Evolutionary conservation across 805 yeast genomes (phyloP).

Genomic region (Lachancea dasiensis): DNA sequence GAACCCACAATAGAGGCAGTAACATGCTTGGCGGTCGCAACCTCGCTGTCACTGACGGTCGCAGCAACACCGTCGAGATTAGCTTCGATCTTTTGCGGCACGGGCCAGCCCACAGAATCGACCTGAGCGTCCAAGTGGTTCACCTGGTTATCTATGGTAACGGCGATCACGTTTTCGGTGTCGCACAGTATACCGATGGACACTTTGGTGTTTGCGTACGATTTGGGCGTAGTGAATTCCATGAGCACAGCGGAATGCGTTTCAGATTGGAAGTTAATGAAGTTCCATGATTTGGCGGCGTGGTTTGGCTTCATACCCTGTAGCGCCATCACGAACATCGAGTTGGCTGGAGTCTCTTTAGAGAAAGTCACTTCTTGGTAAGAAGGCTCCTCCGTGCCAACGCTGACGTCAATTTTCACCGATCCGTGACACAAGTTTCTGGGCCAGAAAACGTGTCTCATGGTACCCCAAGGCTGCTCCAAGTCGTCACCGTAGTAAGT

Average conservation of each 20-base stretch:
- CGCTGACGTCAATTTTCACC: constrained; percentile 38
- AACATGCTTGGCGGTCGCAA: constrained; percentile 31
- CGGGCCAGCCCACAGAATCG: constrained; percentile 90
- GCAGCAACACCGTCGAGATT: constrained; percentile 46
- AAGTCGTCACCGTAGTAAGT: constrained; percentile 82
- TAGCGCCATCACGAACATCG: constrained; percentile 92
- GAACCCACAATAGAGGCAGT: constrained; percentile 54
- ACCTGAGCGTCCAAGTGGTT: constrained; percentile 48
- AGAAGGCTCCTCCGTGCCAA: constrained; percentile 15
- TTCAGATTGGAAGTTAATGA: constrained; percentile 78
- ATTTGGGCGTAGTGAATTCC: constrained; percentile 93
- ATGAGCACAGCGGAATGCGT: constrained; percentile 71
- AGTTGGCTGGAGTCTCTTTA: constrained; percentile 29
- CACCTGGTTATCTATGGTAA: constrained; percentile 60
- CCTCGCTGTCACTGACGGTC: constrained; percentile 38
- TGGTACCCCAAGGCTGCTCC: constrained; percentile 89
- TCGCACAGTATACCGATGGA: constrained; percentile 69
- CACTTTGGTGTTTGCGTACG: constrained; percentile 79
- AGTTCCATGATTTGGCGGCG: constrained; percentile 97
- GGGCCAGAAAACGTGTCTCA: constrained; percentile 98
- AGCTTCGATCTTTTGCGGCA: constrained; percentile 65
- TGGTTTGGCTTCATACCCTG: constrained; percentile 99
- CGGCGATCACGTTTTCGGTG: constrained; percentile 55
- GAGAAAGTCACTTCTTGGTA: constrained; percentile 21
- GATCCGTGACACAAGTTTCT: constrained; percentile 68